Conservation (phyloP, 352 stramenopile genomes). For the Plasmopara halstedii region DNA sequence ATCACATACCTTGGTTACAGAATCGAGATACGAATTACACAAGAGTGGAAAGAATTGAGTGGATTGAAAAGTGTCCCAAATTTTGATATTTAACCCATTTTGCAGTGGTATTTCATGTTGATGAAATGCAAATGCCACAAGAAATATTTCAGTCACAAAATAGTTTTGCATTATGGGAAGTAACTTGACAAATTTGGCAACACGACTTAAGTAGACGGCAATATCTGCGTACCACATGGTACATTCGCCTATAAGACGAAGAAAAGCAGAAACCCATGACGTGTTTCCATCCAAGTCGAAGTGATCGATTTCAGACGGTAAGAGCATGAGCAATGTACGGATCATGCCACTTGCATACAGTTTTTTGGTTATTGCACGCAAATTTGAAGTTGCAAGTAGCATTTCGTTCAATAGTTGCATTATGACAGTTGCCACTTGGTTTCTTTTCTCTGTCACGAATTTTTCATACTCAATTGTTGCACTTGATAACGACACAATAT, state of each 20-base stretch:
- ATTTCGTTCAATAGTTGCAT: slow-evolving; percentile 46
- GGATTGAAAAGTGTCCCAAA: slow-evolving; percentile 27
- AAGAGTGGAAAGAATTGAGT: slow-evolving; percentile 19
- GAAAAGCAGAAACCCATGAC: slow-evolving; percentile 31
- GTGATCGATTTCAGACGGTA: slow-evolving; percentile 15
- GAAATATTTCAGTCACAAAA: slow-evolving; percentile 23
- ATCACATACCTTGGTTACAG: slow-evolving; percentile 30
- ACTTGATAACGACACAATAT: slow-evolving; percentile 8
- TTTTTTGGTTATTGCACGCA: slow-evolving; percentile 19
- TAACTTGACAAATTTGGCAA: slow-evolving; percentile 31
- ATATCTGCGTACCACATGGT: slow-evolving; percentile 29
- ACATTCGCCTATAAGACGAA: slow-evolving; percentile 41
- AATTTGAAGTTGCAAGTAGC: slow-evolving; percentile 23
- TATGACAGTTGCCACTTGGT: slow-evolving; percentile 32
- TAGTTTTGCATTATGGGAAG: slow-evolving; percentile 16
- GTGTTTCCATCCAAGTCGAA: slow-evolving; percentile 4
- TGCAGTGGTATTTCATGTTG: slow-evolving; percentile 16
- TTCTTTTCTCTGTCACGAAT: slow-evolving; percentile 10
- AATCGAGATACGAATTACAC: slow-evolving; percentile 25
- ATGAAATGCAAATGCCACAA: slow-evolving; percentile 32
- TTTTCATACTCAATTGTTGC: not conserved
- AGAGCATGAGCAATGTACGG: slow-evolving; percentile 30
- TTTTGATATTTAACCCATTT: slow-evolving; percentile 1
- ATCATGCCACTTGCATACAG: slow-evolving; percentile 43
- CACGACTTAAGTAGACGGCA: slow-evolving; percentile 30